Evolutionary conservation across 176 grass and related monocot species (phyloP).

Genomic region (sorghum (Sorghum bicolor)): DNA sequence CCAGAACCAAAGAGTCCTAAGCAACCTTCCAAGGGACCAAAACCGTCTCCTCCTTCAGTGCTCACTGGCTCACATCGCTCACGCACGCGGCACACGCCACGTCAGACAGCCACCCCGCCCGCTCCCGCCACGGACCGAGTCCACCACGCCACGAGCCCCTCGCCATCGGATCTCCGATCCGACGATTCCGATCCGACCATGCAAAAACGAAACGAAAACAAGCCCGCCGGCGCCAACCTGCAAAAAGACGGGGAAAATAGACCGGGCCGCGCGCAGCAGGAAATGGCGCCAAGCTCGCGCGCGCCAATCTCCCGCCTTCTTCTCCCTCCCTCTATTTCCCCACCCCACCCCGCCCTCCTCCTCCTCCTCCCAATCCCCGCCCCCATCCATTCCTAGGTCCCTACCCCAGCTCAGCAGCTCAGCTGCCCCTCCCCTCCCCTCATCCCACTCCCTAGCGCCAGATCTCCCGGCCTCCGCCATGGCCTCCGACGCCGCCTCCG

Average conservation of each 20-base stretch:
- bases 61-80: too few relatives aligned
- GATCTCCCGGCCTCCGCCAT: not conserved
- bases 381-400: slow-evolving; percentile 25
- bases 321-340: slow-evolving; percentile 35
- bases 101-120: too few relatives aligned
- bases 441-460: not conserved
- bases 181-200: not conserved
- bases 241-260: not conserved
- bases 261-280: slow-evolving; percentile 18
- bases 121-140: not conserved
- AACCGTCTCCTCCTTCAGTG: too few relatives aligned
- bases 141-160: too few relatives aligned
- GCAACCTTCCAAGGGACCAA: too few relatives aligned
- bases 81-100: too few relatives aligned
- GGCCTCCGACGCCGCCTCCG: slow-evolving; percentile 14
- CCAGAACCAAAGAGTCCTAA: too few relatives aligned
- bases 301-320: slow-evolving; percentile 25
- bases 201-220: not conserved
- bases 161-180: too few relatives aligned
- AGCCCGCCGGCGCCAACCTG: slow-evolving; percentile 32
- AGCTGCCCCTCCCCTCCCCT: not conserved
- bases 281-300: slow-evolving; percentile 49
- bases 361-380: not conserved
- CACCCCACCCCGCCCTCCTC: not conserved
- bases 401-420: not conserved